Evolutionary conservation across 306 rosid species (phyloP).

Genomic region (Biancaea sappan): DNA sequence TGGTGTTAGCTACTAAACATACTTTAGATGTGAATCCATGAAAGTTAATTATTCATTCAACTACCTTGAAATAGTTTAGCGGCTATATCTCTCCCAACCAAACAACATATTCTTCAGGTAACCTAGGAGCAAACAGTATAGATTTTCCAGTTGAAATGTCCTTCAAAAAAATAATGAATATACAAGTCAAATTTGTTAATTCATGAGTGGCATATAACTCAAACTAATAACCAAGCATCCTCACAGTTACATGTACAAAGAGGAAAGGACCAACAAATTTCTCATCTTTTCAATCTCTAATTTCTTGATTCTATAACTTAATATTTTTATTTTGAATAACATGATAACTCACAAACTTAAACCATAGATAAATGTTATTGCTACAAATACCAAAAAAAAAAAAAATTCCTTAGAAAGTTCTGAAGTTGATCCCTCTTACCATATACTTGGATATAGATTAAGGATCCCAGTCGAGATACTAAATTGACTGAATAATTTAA

Average conservation of each 20-base stretch:
- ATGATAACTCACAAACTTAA: neutral
- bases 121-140: conserved; percentile 71
- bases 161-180: too few relatives aligned
- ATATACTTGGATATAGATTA: too few relatives aligned
- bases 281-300: neutral
- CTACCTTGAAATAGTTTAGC: conserved; percentile 61
- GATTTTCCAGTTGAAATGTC: too few relatives aligned
- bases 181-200: too few relatives aligned
- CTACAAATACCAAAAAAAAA: too few relatives aligned
- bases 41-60: conserved; percentile 13
- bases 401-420: neutral
- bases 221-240: too few relatives aligned
- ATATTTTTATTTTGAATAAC: too few relatives aligned
- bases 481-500: neutral
- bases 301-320: neutral
- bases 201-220: too few relatives aligned
- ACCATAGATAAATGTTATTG: too few relatives aligned
- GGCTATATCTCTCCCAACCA: conserved; percentile 83
- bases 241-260: conserved; percentile 12
- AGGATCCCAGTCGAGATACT: too few relatives aligned
- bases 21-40: neutral
- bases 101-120: conserved; percentile 79
- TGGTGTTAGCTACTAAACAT: too few relatives aligned
- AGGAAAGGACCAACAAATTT: neutral
- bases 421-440: neutral